Percentiles rank a stretch among this genome's conserved stretches.
Conservation (phyloP, 495 filamentous ascomycete genomes). For the Glarea lozoyensis region DNA sequence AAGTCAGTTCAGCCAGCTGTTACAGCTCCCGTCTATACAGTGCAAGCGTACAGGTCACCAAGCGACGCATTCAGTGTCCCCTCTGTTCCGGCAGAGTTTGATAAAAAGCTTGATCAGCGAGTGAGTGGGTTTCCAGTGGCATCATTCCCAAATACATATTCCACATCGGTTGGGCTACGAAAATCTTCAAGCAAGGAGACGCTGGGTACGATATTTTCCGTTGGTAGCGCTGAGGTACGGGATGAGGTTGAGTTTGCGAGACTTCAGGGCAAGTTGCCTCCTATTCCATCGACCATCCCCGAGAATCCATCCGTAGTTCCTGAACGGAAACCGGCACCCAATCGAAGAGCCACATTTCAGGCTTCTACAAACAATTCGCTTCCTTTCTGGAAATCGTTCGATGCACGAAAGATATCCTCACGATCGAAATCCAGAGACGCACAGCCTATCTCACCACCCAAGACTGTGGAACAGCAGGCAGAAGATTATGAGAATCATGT, state of each 20-base stretch:
- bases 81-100: constrained; percentile 5
- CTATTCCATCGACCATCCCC: constrained; percentile 8
- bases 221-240: constrained; percentile 15
- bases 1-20: background rate
- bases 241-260: constrained; percentile 13
- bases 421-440: background rate
- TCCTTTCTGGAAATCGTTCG: constrained; percentile 2
- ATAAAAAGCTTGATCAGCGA: constrained; percentile 7
- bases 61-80: constrained; percentile 7
- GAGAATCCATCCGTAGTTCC: constrained; percentile 1
- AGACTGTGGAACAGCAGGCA: background rate
- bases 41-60: constrained; percentile 8
- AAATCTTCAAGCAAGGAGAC: constrained; percentile 14
- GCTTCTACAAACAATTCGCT: background rate
- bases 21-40: constrained; percentile 2
- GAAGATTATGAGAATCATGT: constrained; percentile 10
- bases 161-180: background rate
- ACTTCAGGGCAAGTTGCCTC: constrained; percentile 8
- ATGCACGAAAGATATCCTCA: background rate
- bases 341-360: background rate
- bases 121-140: constrained; percentile 10
- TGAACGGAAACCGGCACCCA: background rate
- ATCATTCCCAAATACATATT: constrained; percentile 13
- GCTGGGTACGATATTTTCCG: constrained; percentile 19
- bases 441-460: background rate